Conservation (phyloP, 2,329 filamentous ascomycete species). For the Neofusicoccum cordaticola region DNA sequence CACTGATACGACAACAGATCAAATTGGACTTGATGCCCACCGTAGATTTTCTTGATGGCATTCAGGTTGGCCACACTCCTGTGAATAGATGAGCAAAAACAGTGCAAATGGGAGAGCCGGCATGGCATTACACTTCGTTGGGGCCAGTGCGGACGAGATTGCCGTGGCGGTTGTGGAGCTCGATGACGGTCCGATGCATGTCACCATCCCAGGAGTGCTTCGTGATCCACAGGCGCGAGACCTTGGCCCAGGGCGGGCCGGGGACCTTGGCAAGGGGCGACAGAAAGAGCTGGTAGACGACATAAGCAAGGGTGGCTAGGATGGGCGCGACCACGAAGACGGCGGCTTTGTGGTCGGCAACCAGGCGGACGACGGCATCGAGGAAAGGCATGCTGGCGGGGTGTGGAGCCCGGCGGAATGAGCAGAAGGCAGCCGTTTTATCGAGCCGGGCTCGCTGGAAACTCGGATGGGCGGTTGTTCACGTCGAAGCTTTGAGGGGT, state of each 20-base stretch:
- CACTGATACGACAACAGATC: background rate
- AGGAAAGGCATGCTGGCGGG: slow-evolving; percentile 3
- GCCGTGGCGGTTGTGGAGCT: slow-evolving; percentile 29
- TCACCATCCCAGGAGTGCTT: slow-evolving; percentile 31
- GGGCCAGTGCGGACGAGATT: slow-evolving; percentile 24
- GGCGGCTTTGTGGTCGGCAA: background rate
- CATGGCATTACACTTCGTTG: slow-evolving; percentile 7
- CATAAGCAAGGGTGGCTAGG: slow-evolving; percentile 7
- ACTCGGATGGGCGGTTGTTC: background rate
- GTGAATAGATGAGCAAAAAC: background rate
- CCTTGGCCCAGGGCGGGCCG: slow-evolving; percentile 28
- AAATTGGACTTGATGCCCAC: background rate
- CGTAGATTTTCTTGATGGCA: slow-evolving; percentile 27
- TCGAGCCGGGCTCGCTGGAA: background rate
- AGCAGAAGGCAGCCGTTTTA: background rate
- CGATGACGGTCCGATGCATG: slow-evolving; percentile 28
- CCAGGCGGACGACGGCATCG: background rate
- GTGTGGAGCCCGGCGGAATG: no score
- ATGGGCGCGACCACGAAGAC: background rate
- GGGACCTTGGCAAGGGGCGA: slow-evolving; percentile 27
- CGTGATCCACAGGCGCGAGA: slow-evolving; percentile 29
- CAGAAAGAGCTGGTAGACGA: slow-evolving; percentile 21
- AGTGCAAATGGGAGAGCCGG: background rate
- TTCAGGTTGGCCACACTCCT: slow-evolving; percentile 13
- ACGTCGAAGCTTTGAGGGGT: background rate